These are phyloP conservation scores for Kwoniella sp. DNA, from an alignment of 768 basidiomycete genomes.

Conservation along the genomic window DNA sequence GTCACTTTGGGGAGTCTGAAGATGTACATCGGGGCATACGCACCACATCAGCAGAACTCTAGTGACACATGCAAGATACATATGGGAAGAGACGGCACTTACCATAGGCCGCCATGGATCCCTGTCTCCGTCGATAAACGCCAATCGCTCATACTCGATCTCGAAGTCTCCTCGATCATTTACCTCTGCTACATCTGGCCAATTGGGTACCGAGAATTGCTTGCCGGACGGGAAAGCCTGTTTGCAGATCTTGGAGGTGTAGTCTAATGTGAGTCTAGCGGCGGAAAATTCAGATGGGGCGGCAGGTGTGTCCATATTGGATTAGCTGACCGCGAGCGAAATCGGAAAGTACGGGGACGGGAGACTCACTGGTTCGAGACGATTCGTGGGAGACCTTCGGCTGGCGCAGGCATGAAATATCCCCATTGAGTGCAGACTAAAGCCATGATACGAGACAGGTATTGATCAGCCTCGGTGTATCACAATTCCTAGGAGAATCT, in stretches of 20 bases:
- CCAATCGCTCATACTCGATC: constrained; percentile 76
- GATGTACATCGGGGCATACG: background rate
- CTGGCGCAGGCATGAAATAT: constrained; percentile 71
- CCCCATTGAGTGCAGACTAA: constrained; percentile 88
- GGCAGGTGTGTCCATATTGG: no score
- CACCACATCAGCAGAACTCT: background rate
- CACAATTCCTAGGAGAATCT: background rate
- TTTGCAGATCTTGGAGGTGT: constrained; percentile 68
- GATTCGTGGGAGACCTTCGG: constrained; percentile 68
- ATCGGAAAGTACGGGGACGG: no score
- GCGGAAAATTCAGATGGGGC: no score
- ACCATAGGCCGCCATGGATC: constrained; percentile 85
- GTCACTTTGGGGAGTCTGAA: constrained; percentile 53
- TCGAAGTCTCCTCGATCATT: constrained; percentile 83
- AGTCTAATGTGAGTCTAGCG: constrained; percentile 65
- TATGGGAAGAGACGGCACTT: constrained; percentile 10
- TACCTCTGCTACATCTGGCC: constrained; percentile 79
- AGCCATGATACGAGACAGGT: background rate
- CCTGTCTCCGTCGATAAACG: constrained; percentile 65
- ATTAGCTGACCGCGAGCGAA: no score
- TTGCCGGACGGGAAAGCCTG: constrained; percentile 70
- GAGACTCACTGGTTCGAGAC: constrained; percentile 64
- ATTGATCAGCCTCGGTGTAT: no score
- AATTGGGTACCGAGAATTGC: constrained; percentile 67
- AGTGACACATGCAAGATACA: constrained; percentile 20